Conservation (phyloP, 2,329 filamentous ascomycete species). For the Nigrospora sphaerica region DNA sequence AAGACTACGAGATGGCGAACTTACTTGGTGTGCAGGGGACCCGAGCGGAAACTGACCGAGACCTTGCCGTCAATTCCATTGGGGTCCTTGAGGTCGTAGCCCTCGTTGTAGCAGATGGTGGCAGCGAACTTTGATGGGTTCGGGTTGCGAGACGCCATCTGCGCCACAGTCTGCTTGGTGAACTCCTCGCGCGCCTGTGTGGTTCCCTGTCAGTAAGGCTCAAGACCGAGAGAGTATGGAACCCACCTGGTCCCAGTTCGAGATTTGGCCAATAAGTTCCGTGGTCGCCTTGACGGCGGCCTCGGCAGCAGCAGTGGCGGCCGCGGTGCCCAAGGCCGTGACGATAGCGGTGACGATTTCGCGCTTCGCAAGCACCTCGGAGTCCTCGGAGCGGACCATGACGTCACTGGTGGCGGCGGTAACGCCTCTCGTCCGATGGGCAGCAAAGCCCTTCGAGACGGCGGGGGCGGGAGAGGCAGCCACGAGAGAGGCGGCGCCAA, state of each 20-base stretch:
- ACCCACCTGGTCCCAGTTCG: slow-evolving; percentile 3
- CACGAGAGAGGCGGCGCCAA: too few species aligned
- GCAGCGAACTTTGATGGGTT: slow-evolving; percentile 6
- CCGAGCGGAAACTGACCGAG: slow-evolving; percentile 6
- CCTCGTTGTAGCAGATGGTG: slow-evolving; percentile 12
- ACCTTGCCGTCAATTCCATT: slow-evolving; percentile 2
- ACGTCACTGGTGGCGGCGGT: not conserved
- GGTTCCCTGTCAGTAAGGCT: too few species aligned
- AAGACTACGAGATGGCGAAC: not conserved
- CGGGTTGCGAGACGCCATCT: slow-evolving; percentile 11
- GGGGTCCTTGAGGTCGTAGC: slow-evolving; percentile 6
- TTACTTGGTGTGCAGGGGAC: slow-evolving; percentile 8
- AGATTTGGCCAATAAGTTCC: slow-evolving; percentile 4
- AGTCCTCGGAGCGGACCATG: not conserved
- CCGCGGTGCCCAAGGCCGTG: not conserved
- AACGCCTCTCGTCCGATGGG: too few species aligned
- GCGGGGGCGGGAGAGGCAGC: too few species aligned
- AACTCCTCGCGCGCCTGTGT: slow-evolving; percentile 8
- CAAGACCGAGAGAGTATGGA: too few species aligned
- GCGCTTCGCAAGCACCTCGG: too few species aligned
- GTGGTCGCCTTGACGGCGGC: not conserved
- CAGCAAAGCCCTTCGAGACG: too few species aligned
- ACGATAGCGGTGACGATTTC: too few species aligned
- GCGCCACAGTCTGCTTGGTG: slow-evolving; percentile 7
- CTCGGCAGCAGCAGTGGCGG: slow-evolving; percentile 5